These are phyloP conservation scores for Rubus idaeus DNA, from an alignment of 306 rosid genomes.

Conservation along the genomic window DNA sequence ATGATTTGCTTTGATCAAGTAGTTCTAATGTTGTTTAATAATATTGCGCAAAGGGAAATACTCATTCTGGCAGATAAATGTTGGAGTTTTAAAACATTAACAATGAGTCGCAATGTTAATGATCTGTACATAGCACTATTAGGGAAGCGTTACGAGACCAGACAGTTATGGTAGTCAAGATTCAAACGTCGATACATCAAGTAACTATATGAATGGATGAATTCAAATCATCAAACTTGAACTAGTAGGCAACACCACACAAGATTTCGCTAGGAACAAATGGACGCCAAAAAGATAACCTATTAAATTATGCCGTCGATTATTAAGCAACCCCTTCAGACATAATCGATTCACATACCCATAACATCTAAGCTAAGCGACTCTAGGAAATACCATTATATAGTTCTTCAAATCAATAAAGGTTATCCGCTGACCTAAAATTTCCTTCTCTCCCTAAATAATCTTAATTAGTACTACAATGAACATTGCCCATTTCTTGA, in stretches of 20 bases:
- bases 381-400: slow-evolving; percentile 35
- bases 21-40: too few species aligned
- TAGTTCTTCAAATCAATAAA: slow-evolving; percentile 29
- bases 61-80: too few species aligned
- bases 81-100: too few species aligned
- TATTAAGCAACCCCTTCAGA: slow-evolving; percentile 31
- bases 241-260: not conserved
- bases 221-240: not conserved
- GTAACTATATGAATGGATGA: not conserved
- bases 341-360: slow-evolving; percentile 38
- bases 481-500: slow-evolving; percentile 58
- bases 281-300: slow-evolving; percentile 35
- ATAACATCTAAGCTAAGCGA: slow-evolving; percentile 30
- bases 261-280: slow-evolving; percentile 14
- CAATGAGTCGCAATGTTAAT: too few species aligned
- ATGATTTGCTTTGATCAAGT: too few species aligned
- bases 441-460: slow-evolving; percentile 8
- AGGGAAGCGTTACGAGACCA: too few species aligned
- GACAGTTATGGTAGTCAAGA: not conserved
- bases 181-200: not conserved
- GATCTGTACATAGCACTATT: too few species aligned
- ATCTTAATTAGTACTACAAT: slow-evolving; percentile 40
- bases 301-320: slow-evolving; percentile 27
- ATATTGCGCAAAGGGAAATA: too few species aligned
- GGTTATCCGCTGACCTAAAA: slow-evolving; percentile 48